A percentile compares a stretch with the other conserved stretches of the same genome.
Evolutionary conservation across 1,284 basidiomycete genomes (phyloP).

Genomic region (Microbotryum intermedium): DNA sequence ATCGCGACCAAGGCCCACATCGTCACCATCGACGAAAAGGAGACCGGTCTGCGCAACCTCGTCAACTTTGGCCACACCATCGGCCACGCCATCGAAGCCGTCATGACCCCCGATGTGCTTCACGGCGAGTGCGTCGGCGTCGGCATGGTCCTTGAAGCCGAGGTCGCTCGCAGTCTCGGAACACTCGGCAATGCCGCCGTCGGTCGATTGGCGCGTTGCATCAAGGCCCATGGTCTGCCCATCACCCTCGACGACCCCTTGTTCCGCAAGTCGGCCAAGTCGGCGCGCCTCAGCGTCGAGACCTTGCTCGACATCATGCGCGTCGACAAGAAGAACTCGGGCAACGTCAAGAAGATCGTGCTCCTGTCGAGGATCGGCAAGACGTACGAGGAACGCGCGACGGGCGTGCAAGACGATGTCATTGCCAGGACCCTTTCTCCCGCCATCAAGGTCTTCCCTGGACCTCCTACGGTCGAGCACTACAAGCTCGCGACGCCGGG

Average conservation of each 20-base stretch:
- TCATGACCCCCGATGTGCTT: constrained; percentile 79
- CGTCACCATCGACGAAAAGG: constrained; percentile 87
- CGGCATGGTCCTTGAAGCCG: constrained; percentile 89
- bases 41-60: constrained; percentile 87
- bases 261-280: constrained; percentile 60
- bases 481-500: constrained; percentile 87
- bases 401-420: constrained; percentile 66
- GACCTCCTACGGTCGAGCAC: constrained; percentile 52
- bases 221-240: constrained; percentile 81
- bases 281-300: constrained; percentile 59
- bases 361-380: constrained; percentile 82
- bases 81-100: constrained; percentile 90
- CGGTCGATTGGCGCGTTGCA: constrained; percentile 69
- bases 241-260: constrained; percentile 66
- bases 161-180: constrained; percentile 78
- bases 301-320: constrained; percentile 79
- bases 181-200: constrained; percentile 79
- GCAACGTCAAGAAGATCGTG: constrained; percentile 80
- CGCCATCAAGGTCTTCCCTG: constrained; percentile 63
- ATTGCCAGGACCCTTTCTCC: constrained; percentile 74
- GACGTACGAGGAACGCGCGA: constrained; percentile 86
- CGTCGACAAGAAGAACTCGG: constrained; percentile 98
- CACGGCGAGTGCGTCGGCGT: constrained; percentile 90
- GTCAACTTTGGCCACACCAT: constrained; percentile 97
- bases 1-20: constrained; percentile 77